Percentiles rank a stretch among this genome's conserved stretches.
Conservation (phyloP, 2,329 filamentous ascomycete species). For the Allantophomopsis cytisporea region DNA sequence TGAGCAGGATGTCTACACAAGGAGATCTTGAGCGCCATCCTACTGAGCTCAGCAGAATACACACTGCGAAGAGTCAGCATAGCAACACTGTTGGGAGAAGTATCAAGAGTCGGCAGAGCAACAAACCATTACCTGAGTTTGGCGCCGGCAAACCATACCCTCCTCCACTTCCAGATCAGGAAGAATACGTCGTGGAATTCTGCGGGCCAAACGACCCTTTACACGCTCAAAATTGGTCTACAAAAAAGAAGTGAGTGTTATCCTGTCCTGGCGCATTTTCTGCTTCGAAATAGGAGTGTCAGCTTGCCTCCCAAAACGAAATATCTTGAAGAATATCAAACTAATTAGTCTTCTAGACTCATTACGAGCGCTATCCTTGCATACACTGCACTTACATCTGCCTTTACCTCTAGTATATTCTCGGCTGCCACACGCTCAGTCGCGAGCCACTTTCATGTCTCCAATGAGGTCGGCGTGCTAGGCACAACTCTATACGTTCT, state of each 20-base stretch:
- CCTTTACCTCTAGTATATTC: conserved; percentile 67
- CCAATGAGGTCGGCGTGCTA: conserved; percentile 45
- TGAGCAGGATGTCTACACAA: conserved; percentile 51
- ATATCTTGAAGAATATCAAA: background rate
- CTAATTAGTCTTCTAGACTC: conserved; percentile 26
- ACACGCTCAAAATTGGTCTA: conserved; percentile 79
- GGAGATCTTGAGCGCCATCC: conserved; percentile 55
- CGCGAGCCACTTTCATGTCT: conserved; percentile 43
- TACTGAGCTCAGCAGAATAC: conserved; percentile 57
- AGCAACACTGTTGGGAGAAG: conserved; percentile 53
- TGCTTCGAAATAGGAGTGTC: conserved; percentile 25
- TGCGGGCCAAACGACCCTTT: conserved; percentile 71
- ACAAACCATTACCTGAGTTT: conserved; percentile 51
- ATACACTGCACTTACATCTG: conserved; percentile 57
- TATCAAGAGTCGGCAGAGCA: conserved; percentile 32
- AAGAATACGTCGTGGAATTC: conserved; percentile 76
- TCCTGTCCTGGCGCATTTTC: conserved; percentile 4
- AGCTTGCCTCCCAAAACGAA: conserved; percentile 6
- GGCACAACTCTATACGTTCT: conserved; percentile 59
- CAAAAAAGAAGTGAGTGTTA: conserved; percentile 56
- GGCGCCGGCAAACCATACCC: conserved; percentile 66
- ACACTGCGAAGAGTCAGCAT: conserved; percentile 59
- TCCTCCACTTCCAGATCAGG: conserved; percentile 51
- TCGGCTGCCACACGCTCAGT: conserved; percentile 49
- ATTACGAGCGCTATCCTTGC: conserved; percentile 54